These are phyloP conservation scores for Boletus tomentosulus DNA, from an alignment of 768 basidiomycete species.

Conservation along the genomic window DNA sequence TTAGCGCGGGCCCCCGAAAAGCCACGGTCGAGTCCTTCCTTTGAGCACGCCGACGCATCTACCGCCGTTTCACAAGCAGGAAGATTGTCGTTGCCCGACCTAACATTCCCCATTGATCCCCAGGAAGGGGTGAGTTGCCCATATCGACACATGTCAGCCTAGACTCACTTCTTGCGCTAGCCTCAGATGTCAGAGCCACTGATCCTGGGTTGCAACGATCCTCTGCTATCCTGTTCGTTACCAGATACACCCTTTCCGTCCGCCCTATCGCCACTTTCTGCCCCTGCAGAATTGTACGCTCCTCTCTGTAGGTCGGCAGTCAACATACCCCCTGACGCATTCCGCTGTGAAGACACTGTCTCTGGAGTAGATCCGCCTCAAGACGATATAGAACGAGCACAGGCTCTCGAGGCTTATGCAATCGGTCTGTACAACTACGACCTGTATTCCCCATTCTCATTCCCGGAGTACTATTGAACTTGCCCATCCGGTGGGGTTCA, in stretches of 20 bases:
- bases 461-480: conserved; percentile 17
- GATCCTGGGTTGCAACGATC: not conserved
- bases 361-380: conserved; percentile 4
- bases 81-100: not conserved
- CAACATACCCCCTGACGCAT: conserved; percentile 2
- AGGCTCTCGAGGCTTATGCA: conserved; percentile 28
- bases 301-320: not conserved
- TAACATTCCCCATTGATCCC: not conserved
- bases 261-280: conserved; percentile 1
- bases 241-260: not conserved
- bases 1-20: conserved; percentile 5
- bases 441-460: conserved; percentile 18
- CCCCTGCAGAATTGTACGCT: not conserved
- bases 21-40: conserved; percentile 1
- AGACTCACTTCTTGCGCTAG: not conserved
- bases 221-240: not conserved
- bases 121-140: conserved; percentile 10
- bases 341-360: not conserved
- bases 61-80: not conserved
- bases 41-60: not conserved
- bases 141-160: not conserved
- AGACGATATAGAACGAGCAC: conserved; percentile 23
- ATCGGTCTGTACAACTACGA: conserved; percentile 28
- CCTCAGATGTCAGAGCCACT: not conserved
- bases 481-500: not conserved